Conservation (phyloP, 495 filamentous ascomycete genomes). For the Lophiostoma macrostomum region DNA sequence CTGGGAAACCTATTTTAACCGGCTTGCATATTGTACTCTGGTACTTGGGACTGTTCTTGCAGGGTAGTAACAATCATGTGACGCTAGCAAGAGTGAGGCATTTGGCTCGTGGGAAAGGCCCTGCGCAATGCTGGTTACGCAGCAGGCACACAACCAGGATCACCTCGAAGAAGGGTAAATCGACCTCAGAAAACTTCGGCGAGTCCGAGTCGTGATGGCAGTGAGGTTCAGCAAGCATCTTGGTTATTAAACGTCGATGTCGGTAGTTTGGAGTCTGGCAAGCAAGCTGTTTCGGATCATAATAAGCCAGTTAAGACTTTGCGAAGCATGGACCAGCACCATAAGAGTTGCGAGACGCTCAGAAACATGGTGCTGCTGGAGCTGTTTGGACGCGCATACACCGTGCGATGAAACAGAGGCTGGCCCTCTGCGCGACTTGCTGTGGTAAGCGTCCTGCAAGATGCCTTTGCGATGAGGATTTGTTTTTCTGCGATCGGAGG, state of each 20-base stretch:
- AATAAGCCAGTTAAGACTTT: constrained; percentile 16
- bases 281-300: constrained; percentile 19
- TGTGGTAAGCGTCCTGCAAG: no score
- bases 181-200: no score
- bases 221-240: not conserved
- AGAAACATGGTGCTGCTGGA: no score
- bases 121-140: constrained; percentile 8
- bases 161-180: no score
- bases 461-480: constrained; percentile 13
- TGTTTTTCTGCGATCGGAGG: constrained; percentile 18
- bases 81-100: constrained; percentile 13
- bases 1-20: constrained; percentile 26
- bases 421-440: no score
- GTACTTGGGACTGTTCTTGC: constrained; percentile 20
- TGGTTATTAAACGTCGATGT: constrained; percentile 16
- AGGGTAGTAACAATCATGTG: constrained; percentile 27
- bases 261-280: constrained; percentile 24
- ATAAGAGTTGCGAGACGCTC: no score
- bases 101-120: constrained; percentile 8
- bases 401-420: no score
- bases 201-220: no score
- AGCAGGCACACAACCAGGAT: constrained; percentile 20
- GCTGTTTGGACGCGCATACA: no score
- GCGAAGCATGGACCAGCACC: no score
- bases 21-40: constrained; percentile 24